Conservation (phyloP, 2,329 filamentous ascomycete species). For the Aplosporella prunicola region DNA sequence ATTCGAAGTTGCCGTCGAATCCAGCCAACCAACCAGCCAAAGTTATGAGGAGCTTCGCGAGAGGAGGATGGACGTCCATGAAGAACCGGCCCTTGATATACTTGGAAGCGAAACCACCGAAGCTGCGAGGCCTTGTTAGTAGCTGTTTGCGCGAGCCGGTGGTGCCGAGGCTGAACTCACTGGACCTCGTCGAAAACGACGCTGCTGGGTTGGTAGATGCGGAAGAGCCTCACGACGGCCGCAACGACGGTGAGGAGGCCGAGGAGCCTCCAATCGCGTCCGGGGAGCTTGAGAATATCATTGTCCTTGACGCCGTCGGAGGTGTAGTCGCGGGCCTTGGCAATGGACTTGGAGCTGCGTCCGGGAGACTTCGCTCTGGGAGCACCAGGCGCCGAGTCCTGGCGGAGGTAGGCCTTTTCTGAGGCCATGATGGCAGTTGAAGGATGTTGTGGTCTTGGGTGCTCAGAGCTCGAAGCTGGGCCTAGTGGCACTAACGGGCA, state of each 20-base stretch:
- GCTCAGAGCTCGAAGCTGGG: conserved; percentile 9
- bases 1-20: conserved; percentile 92
- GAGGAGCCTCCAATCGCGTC: conserved; percentile 73
- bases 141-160: neutral
- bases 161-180: conserved; percentile 48
- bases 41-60: conserved; percentile 94
- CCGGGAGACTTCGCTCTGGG: conserved; percentile 26
- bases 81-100: conserved; percentile 99
- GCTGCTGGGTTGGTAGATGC: conserved; percentile 90
- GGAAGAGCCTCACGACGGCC: conserved; percentile 75
- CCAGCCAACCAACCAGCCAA: conserved; percentile 90
- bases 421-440: conserved; percentile 6
- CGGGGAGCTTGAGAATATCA: conserved; percentile 80
- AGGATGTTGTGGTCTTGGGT: neutral
- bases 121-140: conserved; percentile 45
- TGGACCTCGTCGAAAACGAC: conserved; percentile 99
- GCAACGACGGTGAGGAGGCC: conserved; percentile 64
- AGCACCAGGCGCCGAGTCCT: conserved; percentile 15
- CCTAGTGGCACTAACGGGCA: conserved; percentile 6
- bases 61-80: conserved; percentile 98
- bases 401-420: conserved; percentile 9
- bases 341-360: conserved; percentile 17
- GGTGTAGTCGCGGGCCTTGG: conserved; percentile 50
- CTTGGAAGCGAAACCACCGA: conserved; percentile 95
- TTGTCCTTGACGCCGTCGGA: conserved; percentile 78